phyloP scores from a whole-genome alignment of 2,329 filamentous ascomycete species.

The Fusarium sp. region DNA sequence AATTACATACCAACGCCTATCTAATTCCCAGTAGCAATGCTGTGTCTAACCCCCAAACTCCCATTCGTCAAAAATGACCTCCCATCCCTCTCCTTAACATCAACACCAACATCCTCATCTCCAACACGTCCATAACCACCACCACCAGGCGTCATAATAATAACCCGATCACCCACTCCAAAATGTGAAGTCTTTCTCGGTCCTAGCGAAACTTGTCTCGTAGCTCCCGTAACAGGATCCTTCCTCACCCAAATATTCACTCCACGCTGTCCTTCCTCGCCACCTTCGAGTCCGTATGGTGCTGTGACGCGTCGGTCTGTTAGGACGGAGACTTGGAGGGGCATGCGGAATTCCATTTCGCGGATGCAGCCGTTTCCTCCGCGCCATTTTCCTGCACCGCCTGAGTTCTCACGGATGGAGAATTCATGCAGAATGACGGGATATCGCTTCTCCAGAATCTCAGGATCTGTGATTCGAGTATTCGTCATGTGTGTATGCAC shows the following conservation, averaged over 20 bases:
- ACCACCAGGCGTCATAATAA: slow-evolving; percentile 44
- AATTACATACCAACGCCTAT: neutral
- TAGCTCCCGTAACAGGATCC: slow-evolving; percentile 45
- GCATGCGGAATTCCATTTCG: slow-evolving; percentile 84
- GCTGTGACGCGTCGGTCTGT: slow-evolving; percentile 80
- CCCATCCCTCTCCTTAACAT: slow-evolving; percentile 16
- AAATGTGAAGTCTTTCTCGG: slow-evolving; percentile 39
- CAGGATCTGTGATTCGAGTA: slow-evolving; percentile 52
- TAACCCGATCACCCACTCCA: slow-evolving; percentile 40
- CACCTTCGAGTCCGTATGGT: slow-evolving; percentile 80
- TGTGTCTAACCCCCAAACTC: slow-evolving; percentile 34
- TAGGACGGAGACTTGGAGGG: slow-evolving; percentile 81
- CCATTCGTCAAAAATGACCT: slow-evolving; percentile 36
- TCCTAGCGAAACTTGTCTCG: slow-evolving; percentile 47
- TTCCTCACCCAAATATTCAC: slow-evolving; percentile 73
- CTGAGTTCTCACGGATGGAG: slow-evolving; percentile 49
- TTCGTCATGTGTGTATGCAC: slow-evolving; percentile 54
- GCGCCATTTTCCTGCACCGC: slow-evolving; percentile 71
- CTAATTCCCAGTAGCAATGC: slow-evolving; percentile 37
- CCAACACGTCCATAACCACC: slow-evolving; percentile 38
- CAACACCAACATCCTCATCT: neutral
- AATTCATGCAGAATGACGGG: slow-evolving; percentile 50
- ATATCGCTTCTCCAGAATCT: slow-evolving; percentile 52
- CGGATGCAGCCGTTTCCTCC: slow-evolving; percentile 83
- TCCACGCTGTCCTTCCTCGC: slow-evolving; percentile 74